phyloP scores from a whole-genome alignment of 257 asterid genomes.

The Prunella vulgaris region DNA sequence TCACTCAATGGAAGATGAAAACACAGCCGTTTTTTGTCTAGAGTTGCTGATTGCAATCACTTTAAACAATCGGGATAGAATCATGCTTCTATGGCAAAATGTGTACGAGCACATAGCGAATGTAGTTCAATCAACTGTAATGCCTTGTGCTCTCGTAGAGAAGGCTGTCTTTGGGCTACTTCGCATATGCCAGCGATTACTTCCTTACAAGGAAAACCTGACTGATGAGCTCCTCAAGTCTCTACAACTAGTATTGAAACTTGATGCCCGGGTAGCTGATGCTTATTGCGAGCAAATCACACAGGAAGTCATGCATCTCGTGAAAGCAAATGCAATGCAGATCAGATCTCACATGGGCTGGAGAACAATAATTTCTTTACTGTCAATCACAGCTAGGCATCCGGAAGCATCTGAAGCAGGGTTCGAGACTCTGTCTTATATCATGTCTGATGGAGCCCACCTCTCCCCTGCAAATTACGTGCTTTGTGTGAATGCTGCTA shows the following conservation, averaged over 20 bases:
- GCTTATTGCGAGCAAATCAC: constrained; percentile 91
- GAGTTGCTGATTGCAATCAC: constrained; percentile 82
- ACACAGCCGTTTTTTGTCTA: constrained; percentile 70
- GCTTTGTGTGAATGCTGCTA: constrained; percentile 76
- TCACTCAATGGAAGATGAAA: constrained; percentile 53
- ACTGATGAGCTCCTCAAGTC: constrained; percentile 90
- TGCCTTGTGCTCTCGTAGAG: constrained; percentile 92
- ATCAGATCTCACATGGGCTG: constrained; percentile 86
- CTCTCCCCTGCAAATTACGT: constrained; percentile 80
- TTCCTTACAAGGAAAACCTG: constrained; percentile 88
- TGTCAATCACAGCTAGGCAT: constrained; percentile 86
- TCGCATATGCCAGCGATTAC: constrained; percentile 84
- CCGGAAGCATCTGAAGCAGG: constrained; percentile 98
- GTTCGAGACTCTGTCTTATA: constrained; percentile 67
- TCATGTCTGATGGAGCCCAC: constrained; percentile 89
- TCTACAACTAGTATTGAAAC: constrained; percentile 77
- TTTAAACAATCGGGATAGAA: constrained; percentile 76
- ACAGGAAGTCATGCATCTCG: constrained; percentile 83
- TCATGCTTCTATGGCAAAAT: constrained; percentile 83
- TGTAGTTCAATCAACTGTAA: constrained; percentile 69
- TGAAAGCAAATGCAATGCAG: constrained; percentile 86
- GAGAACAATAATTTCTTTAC: constrained; percentile 81
- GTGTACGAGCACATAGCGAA: constrained; percentile 79
- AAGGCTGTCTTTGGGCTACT: constrained; percentile 92
- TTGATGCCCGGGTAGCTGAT: constrained; percentile 96